These are phyloP conservation scores for Dysphania ambrosioides DNA, from an alignment of 148 eudicot genomes.

Conservation along the genomic window DNA sequence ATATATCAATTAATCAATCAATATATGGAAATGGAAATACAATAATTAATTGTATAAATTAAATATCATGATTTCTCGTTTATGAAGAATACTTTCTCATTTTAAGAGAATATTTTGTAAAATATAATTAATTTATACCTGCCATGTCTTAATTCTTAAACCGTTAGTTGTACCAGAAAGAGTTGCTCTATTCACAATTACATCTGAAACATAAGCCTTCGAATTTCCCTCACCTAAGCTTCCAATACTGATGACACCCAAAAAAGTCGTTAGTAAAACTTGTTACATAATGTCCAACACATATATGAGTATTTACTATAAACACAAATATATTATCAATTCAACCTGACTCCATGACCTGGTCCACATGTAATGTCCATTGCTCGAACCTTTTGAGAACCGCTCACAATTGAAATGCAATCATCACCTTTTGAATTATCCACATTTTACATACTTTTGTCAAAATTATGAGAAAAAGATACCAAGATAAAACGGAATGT, in stretches of 20 bases:
- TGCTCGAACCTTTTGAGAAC: slow-evolving; percentile 46
- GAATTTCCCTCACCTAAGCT: slow-evolving; percentile 59
- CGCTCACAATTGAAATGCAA: slow-evolving; percentile 68
- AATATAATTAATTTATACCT: slow-evolving; percentile 29
- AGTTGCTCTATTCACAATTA: slow-evolving; percentile 50
- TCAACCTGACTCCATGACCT: slow-evolving; percentile 95
- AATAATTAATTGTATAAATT: too few species aligned
- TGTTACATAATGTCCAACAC: not conserved
- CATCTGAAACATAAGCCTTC: slow-evolving; percentile 59
- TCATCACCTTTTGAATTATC: slow-evolving; percentile 48
- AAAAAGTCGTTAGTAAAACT: not conserved
- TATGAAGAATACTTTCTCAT: too few species aligned
- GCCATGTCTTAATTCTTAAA: slow-evolving; percentile 81
- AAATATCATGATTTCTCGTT: too few species aligned
- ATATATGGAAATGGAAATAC: too few species aligned
- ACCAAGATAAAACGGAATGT: too few species aligned
- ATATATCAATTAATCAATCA: too few species aligned
- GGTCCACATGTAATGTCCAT: slow-evolving; percentile 64
- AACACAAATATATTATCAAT: too few species aligned
- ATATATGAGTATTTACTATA: too few species aligned
- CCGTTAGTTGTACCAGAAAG: slow-evolving; percentile 65
- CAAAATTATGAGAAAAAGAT: too few species aligned
- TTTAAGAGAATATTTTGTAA: too few species aligned
- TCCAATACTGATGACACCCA: slow-evolving; percentile 47
- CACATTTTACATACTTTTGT: too few species aligned